Evolutionary conservation across 2,329 filamentous ascomycete genomes (phyloP).

Genomic region (Rhynchosporium secalis): DNA sequence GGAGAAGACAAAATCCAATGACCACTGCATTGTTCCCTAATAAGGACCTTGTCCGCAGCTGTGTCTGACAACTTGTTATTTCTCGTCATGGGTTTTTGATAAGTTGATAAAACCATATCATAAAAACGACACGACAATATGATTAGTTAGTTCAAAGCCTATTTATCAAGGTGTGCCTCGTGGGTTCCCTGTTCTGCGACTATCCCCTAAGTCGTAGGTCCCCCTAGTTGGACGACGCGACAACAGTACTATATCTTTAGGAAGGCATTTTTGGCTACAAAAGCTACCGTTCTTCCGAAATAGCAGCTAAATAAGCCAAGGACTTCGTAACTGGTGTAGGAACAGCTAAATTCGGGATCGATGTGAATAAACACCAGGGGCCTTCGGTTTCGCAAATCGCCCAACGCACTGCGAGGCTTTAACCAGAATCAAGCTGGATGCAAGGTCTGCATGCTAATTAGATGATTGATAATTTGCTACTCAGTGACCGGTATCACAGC

Average conservation of each 20-base stretch:
- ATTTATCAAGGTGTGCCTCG: neutral
- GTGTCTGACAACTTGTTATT: neutral
- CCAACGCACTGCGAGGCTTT: neutral
- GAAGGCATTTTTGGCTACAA: neutral
- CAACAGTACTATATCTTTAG: neutral
- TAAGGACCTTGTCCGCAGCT: slow-evolving; percentile 7
- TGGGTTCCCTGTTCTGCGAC: neutral
- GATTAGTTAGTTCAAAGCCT: neutral
- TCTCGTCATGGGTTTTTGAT: neutral
- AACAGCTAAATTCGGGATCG: neutral
- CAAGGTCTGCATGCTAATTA: neutral
- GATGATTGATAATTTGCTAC: neutral
- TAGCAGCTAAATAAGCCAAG: neutral
- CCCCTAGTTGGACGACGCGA: too few relatives aligned
- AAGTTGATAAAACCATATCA: neutral
- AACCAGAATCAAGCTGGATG: too few relatives aligned
- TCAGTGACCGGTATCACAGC: neutral
- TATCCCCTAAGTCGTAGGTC: neutral
- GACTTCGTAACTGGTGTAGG: neutral
- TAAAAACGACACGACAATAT: neutral
- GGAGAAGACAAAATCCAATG: slow-evolving; percentile 7
- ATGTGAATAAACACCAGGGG: neutral
- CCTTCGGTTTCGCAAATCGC: neutral
- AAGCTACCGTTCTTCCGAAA: neutral
- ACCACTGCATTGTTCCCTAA: neutral